Percentiles rank a stretch among this genome's conserved stretches.
These are phyloP conservation scores for Fonsecaea pedrosoi DNA, from an alignment of 2,329 filamentous ascomycete genomes.

Conservation along the genomic window DNA sequence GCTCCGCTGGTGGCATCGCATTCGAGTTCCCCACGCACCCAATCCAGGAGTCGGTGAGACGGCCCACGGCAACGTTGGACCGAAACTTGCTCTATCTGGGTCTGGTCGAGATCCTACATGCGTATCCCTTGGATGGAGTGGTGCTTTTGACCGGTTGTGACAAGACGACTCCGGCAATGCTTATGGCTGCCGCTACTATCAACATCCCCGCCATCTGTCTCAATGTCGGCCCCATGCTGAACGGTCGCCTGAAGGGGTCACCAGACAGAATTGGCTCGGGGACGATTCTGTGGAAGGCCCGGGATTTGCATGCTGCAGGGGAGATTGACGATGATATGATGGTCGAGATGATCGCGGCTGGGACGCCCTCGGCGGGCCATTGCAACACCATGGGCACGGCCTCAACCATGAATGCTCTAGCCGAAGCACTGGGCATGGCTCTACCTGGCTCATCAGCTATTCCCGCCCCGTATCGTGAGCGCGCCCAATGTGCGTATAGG, in stretches of 20 bases:
- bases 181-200: conserved; percentile 61
- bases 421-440: conserved; percentile 61
- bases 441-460: conserved; percentile 60
- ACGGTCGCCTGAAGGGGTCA: conserved; percentile 51
- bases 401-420: conserved; percentile 61
- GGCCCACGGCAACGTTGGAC: conserved; percentile 59
- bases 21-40: conserved; percentile 62
- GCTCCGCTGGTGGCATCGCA: conserved; percentile 57
- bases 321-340: conserved; percentile 55
- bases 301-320: conserved; percentile 57
- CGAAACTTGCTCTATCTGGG: conserved; percentile 58
- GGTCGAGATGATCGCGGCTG: conserved; percentile 54
- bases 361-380: conserved; percentile 57
- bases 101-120: conserved; percentile 57
- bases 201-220: conserved; percentile 60
- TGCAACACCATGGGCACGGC: conserved; percentile 64
- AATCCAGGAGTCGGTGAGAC: conserved; percentile 57
- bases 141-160: conserved; percentile 61
- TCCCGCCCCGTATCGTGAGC: conserved; percentile 59
- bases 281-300: conserved; percentile 57
- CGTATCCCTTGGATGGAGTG: conserved; percentile 59
- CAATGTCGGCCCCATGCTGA: conserved; percentile 62
- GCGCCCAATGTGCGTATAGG: conserved; percentile 56
- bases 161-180: conserved; percentile 59
- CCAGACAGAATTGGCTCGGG: conserved; percentile 54